A percentile compares a stretch with the other conserved stretches of the same genome.
Evolutionary conservation across 2,329 filamentous ascomycete species (phyloP).

Genomic region (Exophiala sp.): DNA sequence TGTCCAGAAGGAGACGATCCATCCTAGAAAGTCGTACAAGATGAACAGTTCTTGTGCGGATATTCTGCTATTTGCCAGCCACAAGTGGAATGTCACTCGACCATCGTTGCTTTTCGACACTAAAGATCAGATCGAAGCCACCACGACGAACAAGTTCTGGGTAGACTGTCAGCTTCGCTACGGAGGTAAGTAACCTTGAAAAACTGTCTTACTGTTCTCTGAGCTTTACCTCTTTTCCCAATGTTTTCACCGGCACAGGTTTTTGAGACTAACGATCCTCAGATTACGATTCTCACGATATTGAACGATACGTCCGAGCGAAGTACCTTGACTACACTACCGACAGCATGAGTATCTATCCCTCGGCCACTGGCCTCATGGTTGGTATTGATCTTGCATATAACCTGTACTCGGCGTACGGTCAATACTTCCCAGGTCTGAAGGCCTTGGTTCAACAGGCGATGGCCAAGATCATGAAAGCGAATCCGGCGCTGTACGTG

Average conservation of each 20-base stretch:
- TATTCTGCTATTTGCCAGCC: conserved; percentile 91
- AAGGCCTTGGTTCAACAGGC: conserved; percentile 95
- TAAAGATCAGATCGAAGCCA: conserved; percentile 90
- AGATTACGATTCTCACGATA: conserved; percentile 98
- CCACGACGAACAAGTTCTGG: conserved; percentile 99
- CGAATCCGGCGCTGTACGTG: conserved; percentile 94
- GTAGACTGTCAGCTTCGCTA: conserved; percentile 94
- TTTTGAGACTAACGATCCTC: too few species aligned
- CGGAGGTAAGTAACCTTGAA: conserved; percentile 45
- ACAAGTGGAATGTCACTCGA: conserved; percentile 97
- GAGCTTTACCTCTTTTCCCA: too few species aligned
- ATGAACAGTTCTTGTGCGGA: conserved; percentile 99
- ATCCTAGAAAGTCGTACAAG: conserved; percentile 99
- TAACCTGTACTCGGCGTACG: conserved; percentile 96
- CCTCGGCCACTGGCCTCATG: conserved; percentile 94
- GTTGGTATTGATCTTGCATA: conserved; percentile 96
- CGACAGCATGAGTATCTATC: conserved; percentile 98
- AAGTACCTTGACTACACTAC: conserved; percentile 99
- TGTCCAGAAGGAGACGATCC: conserved; percentile 98
- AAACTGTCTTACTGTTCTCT: too few species aligned
- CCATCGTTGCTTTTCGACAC: conserved; percentile 93
- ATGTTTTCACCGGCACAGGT: too few species aligned
- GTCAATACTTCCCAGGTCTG: conserved; percentile 96
- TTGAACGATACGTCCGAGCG: conserved; percentile 93
- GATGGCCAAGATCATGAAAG: conserved; percentile 99